Base-by-base conservation (phyloP, 2,329 filamentous ascomycete genomes). In the Alternaria alternata region DNA sequence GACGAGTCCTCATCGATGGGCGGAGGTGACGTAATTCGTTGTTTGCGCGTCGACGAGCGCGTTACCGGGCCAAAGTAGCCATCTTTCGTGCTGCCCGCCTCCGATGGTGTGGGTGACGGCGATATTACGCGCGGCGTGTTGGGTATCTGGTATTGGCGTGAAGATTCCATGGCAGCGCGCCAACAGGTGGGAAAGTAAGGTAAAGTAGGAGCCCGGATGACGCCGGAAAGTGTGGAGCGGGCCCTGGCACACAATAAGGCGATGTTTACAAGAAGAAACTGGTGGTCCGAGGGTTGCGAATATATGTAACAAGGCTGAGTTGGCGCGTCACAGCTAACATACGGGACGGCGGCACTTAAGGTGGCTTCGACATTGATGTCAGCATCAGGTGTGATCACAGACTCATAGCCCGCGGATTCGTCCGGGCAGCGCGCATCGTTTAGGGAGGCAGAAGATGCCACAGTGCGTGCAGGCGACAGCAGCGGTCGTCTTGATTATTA, bases 91-190 rank as follows among this genome's bases (percentile, higher is more conserved):
- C 84, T 84, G 28, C 67, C 70, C 42, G 75, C 75, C 59, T 81
- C 79, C 22, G 75, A 78, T 69, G 83, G 83, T 32, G 76, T 77
- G 41, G 94, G 93, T 56, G 93, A 95, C 41, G 94, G 93, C 12
- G 93, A 96, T 69, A 95, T 96, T 69, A 97, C 91, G 74, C 93
- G 90, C 72, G 93, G 93, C 57, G 91, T 95, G 58, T 86, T 86
- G 58, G 94, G 93, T 59, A 95, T 83, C 68, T 83, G 82, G 65
- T 86, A 82, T 70, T 82, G 81, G 48, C 82, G 80, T 76, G 86
- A 85, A 44, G 78, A 68, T 59, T 77, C 73, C 70, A 82, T 82
- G 61, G 75, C 74, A 54, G 70, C 67, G 54, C 71, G 75, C 73
- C 74, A 78, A 64, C 75, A 78, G 59, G 66, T 68, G 32, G 69